Conservation (phyloP, 1,284 basidiomycete genomes). For the Trametes polyzona region DNA sequence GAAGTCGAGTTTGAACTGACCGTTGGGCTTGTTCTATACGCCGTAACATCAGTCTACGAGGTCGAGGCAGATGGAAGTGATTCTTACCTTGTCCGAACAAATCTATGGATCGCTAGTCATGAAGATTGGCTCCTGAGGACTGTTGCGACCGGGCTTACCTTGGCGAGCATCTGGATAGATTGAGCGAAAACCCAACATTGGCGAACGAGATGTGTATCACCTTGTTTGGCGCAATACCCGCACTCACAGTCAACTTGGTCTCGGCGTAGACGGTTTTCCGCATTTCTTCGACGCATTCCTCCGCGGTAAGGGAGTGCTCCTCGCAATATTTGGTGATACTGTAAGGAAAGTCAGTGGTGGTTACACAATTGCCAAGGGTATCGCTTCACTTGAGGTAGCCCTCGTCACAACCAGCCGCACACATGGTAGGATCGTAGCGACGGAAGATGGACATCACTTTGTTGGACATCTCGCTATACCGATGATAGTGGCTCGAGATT, state of each 20-base stretch:
- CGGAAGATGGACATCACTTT: constrained; percentile 71
- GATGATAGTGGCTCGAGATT: constrained; percentile 63
- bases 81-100: constrained; percentile 81
- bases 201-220: no score
- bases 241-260: constrained; percentile 90
- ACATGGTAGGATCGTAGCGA: constrained; percentile 83
- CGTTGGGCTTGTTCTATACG: constrained; percentile 89
- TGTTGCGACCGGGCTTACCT: constrained; percentile 19
- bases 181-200: no score
- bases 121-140: no score
- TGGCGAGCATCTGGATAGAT: constrained; percentile 37
- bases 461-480: constrained; percentile 75
- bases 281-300: constrained; percentile 80
- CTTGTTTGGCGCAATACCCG: constrained; percentile 91
- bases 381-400: constrained; percentile 90
- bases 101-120: constrained; percentile 55
- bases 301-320: constrained; percentile 64
- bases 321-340: constrained; percentile 63
- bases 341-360: no score
- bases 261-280: constrained; percentile 71
- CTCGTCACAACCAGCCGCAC: constrained; percentile 85
- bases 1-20: constrained; percentile 81
- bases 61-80: background rate
- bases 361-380: no score
- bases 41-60: background rate